Conservation (phyloP, 208 protist species). For the Acanthamoeba triangularis region DNA sequence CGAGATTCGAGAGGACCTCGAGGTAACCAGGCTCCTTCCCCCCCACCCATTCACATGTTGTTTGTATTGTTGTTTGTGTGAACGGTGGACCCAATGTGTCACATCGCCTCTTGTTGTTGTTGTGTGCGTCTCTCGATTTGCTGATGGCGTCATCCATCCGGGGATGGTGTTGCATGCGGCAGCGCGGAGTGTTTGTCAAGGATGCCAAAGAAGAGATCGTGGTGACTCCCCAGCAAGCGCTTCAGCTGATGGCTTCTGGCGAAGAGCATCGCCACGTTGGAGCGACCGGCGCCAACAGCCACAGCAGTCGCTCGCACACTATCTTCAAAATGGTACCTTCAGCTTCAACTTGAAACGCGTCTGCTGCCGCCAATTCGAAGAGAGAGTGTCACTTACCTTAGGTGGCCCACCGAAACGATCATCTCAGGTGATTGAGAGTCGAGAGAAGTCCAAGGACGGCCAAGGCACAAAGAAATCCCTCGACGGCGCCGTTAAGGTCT, state of each 20-base stretch:
- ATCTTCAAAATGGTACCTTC: constrained; percentile 95
- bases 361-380: background rate
- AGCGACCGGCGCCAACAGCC: constrained; percentile 97
- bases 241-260: constrained; percentile 76
- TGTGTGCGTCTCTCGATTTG: too few species aligned
- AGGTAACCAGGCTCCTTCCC: constrained; percentile 35
- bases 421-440: constrained; percentile 65
- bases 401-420: background rate
- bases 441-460: constrained; percentile 30
- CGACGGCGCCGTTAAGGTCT: constrained; percentile 75
- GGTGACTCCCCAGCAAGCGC: constrained; percentile 73
- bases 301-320: constrained; percentile 97
- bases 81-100: background rate
- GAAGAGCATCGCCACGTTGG: constrained; percentile 88
- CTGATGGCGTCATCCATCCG: background rate
- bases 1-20: constrained; percentile 84
- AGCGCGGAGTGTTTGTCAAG: constrained; percentile 82
- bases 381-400: background rate
- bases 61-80: background rate
- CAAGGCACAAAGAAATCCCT: constrained; percentile 53
- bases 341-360: background rate
- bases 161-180: background rate
- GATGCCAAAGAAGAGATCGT: constrained; percentile 83
- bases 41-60: background rate
- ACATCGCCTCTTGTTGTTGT: too few species aligned